Base-by-base conservation (phyloP, 2,329 filamentous ascomycete species). In the Aspergillus sp. region DNA sequence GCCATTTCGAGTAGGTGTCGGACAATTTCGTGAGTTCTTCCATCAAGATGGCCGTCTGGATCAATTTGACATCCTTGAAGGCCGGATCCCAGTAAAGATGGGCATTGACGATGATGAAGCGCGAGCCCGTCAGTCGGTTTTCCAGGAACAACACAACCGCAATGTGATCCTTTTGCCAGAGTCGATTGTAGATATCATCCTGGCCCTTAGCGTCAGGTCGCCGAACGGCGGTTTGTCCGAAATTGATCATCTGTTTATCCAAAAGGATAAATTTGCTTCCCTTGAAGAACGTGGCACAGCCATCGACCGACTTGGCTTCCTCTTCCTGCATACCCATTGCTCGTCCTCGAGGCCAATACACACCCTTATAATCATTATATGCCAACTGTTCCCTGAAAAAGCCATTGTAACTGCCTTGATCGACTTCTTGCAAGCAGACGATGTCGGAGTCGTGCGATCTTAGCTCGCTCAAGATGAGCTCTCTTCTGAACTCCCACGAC, bases 131-230 rank as follows among this genome's bases (percentile, higher is more conserved):
- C 61, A 86, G 81, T 42, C 94, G 87, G 70, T 96, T 97, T 77
- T 99, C 95, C 63, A 99, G 86, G 80, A 98, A 96, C 57, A 90
- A 87, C 52, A 96, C 86, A 52, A 96, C 89, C 16, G 90, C 95
- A 75, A 99, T 96, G 73, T 98, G 94, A 81, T 99, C 95, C 78
- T 95, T 92, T 62, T 94, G 93, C 95, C 97, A 98, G 61, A 99
- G 90, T 29, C 95, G 90, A 75, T 99, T 99, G 84, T 96, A 98
- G 58, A 98, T 94, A 70, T 99, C 95, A 72, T 96, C 91, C 70
- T 96, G 92, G 58, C 93, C 91, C 79, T 98, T 98, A 87, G 97
- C 96, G 73, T 98, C 95, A 2, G 93, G 91, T 65, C 95, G 85
- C 73, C 96, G 95, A 77, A 99, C 96, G 65, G 94, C 94, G 58